Evolutionary conservation across 1,284 basidiomycete genomes (phyloP).

Genomic region (Malassezia japonica): DNA sequence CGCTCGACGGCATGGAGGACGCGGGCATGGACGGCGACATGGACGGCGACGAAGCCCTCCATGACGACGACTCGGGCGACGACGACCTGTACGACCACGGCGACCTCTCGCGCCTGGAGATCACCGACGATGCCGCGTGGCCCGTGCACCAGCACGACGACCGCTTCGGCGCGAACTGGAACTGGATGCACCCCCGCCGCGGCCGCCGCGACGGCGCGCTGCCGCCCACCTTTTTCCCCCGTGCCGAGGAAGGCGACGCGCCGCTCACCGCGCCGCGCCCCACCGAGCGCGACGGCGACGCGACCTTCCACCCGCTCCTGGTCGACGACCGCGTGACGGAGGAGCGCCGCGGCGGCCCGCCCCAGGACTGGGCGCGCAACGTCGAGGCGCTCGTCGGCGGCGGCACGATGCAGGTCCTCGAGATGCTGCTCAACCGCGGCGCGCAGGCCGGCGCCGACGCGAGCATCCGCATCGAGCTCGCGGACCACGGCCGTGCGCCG

Average conservation of each 20-base stretch:
- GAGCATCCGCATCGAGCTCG: conserved; percentile 36
- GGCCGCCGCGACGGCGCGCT: conserved; percentile 11
- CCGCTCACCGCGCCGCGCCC: too few relatives aligned
- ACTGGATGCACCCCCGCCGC: conserved; percentile 26
- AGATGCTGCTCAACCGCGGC: conserved; percentile 57
- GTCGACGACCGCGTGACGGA: conserved; percentile 52
- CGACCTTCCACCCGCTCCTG: conserved; percentile 62
- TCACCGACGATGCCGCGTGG: conserved; percentile 24
- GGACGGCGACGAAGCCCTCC: conserved; percentile 21
- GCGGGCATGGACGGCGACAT: neutral
- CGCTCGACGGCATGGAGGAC: conserved; percentile 12
- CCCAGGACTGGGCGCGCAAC: conserved; percentile 54
- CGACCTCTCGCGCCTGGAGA: conserved; percentile 32
- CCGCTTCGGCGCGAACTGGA: conserved; percentile 45
- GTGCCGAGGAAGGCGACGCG: conserved; percentile 18
- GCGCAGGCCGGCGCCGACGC: conserved; percentile 18
- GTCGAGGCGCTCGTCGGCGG: conserved; percentile 74
- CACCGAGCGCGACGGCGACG: neutral
- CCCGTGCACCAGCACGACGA: conserved; percentile 26
- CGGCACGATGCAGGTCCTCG: conserved; percentile 70
- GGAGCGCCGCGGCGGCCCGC: conserved; percentile 12
- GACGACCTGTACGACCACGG: conserved; percentile 23
- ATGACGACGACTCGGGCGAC: conserved; percentile 18
- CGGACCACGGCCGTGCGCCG: conserved; percentile 20
- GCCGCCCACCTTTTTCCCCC: conserved; percentile 33